Evolutionary conservation across 2,329 filamentous ascomycete genomes (phyloP).

Genomic region (Aspergillus sp.): DNA sequence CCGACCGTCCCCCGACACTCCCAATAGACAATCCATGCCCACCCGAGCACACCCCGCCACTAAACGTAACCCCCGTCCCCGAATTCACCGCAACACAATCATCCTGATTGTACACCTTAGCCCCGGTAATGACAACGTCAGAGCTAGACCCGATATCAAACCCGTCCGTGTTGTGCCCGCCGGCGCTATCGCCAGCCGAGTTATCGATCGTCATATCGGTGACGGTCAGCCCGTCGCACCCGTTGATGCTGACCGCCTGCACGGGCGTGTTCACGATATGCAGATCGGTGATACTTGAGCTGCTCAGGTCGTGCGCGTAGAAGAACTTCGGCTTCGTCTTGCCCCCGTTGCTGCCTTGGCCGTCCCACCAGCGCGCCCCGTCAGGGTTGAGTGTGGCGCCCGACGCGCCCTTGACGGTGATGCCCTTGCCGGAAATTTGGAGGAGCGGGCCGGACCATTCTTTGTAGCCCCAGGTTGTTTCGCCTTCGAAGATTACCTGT

Average conservation of each 20-base stretch:
- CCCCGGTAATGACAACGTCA: slow-evolving; percentile 44
- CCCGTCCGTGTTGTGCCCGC: slow-evolving; percentile 50
- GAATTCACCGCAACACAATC: slow-evolving; percentile 36
- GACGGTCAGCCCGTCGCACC: slow-evolving; percentile 52
- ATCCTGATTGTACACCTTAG: slow-evolving; percentile 45
- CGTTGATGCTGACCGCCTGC: slow-evolving; percentile 34
- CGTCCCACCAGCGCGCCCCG: slow-evolving; percentile 62
- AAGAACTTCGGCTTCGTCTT: slow-evolving; percentile 66
- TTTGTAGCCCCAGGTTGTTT: slow-evolving; percentile 65
- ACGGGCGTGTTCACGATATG: slow-evolving; percentile 35
- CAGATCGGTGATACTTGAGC: slow-evolving; percentile 30
- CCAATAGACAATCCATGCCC: slow-evolving; percentile 35
- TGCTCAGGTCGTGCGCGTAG: slow-evolving; percentile 39
- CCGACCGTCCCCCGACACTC: slow-evolving; percentile 45
- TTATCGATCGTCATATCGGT: slow-evolving; percentile 58
- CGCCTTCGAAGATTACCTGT: slow-evolving; percentile 61
- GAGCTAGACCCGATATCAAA: slow-evolving; percentile 49
- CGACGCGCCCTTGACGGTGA: slow-evolving; percentile 46
- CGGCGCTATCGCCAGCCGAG: slow-evolving; percentile 49
- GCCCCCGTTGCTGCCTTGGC: slow-evolving; percentile 59
- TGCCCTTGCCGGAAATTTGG: slow-evolving; percentile 56
- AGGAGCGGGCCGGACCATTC: slow-evolving; percentile 66
- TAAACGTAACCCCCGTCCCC: slow-evolving; percentile 26
- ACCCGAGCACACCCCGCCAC: slow-evolving; percentile 37
- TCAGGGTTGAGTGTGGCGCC: slow-evolving; percentile 57